These are phyloP conservation scores for Aspergillus sp. DNA, from an alignment of 2,329 filamentous ascomycete genomes.

Conservation along the genomic window DNA sequence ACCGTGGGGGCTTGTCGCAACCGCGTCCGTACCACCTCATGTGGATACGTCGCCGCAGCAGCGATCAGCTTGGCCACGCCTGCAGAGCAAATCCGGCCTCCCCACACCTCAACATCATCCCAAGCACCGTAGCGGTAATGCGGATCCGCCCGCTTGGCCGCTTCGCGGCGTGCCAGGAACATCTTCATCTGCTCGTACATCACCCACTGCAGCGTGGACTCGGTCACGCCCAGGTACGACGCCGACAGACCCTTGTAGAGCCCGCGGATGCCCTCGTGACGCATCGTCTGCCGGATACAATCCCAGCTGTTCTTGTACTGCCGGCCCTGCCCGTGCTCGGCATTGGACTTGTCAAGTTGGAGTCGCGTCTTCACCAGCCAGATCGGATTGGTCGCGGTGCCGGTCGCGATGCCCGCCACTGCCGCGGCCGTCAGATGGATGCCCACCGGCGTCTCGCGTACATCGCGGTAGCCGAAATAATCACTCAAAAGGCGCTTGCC, in stretches of 20 bases:
- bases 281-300: slow-evolving; percentile 67
- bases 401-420: slow-evolving; percentile 35
- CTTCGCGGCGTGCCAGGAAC: slow-evolving; percentile 16
- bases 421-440: slow-evolving; percentile 34
- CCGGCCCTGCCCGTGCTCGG: slow-evolving; percentile 14
- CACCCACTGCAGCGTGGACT: slow-evolving; percentile 35
- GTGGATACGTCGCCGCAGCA: slow-evolving; percentile 32
- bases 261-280: slow-evolving; percentile 77
- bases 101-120: slow-evolving; percentile 50
- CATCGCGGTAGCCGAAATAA: slow-evolving; percentile 28
- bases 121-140: slow-evolving; percentile 65
- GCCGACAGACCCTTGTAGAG: slow-evolving; percentile 88
- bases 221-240: slow-evolving; percentile 45
- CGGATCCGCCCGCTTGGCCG: slow-evolving; percentile 34
- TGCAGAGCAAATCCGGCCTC: slow-evolving; percentile 59
- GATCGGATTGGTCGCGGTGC: slow-evolving; percentile 38
- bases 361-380: slow-evolving; percentile 69
- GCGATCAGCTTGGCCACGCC: slow-evolving; percentile 43
- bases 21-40: slow-evolving; percentile 36
- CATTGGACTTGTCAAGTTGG: slow-evolving; percentile 40
- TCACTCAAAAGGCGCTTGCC: slow-evolving; percentile 33
- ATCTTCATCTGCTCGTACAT: slow-evolving; percentile 36
- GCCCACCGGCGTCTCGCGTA: slow-evolving; percentile 26
- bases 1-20: slow-evolving; percentile 35
- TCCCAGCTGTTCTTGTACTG: slow-evolving; percentile 64